Conservation (phyloP, 2,329 filamentous ascomycete genomes). For the Acephala macrosclerotiorum region DNA sequence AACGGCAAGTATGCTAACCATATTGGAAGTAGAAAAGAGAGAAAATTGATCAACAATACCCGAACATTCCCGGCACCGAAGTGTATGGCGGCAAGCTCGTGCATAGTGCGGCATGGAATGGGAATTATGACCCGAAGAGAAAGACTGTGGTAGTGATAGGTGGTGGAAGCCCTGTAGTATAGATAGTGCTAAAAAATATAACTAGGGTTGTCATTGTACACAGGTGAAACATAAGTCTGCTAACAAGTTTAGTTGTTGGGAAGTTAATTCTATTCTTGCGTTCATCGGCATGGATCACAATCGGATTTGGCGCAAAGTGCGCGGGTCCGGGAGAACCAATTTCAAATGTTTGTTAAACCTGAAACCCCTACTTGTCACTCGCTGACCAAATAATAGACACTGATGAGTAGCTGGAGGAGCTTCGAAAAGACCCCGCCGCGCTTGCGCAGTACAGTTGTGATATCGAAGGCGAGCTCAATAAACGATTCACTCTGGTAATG, state of each 20-base stretch:
- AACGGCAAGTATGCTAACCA: too few species aligned
- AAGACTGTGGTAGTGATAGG: slow-evolving; percentile 48
- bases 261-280: slow-evolving; percentile 63
- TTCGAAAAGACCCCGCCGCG: slow-evolving; percentile 34
- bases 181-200: slow-evolving; percentile 48
- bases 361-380: not conserved
- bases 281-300: slow-evolving; percentile 61
- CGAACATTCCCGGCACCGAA: slow-evolving; percentile 53
- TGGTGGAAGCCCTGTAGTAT: slow-evolving; percentile 48
- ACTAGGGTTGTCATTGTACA: slow-evolving; percentile 45
- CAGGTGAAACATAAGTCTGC: not conserved
- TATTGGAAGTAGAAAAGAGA: too few species aligned
- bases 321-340: slow-evolving; percentile 33
- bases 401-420: slow-evolving; percentile 31
- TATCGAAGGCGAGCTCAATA: slow-evolving; percentile 39
- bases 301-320: slow-evolving; percentile 38
- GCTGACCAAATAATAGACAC: slow-evolving; percentile 22
- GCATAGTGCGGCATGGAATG: slow-evolving; percentile 52
- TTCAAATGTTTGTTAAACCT: slow-evolving; percentile 22
- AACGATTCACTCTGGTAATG: slow-evolving; percentile 39
- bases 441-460: slow-evolving; percentile 29
- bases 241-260: slow-evolving; percentile 50
- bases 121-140: slow-evolving; percentile 46
- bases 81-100: slow-evolving; percentile 53
- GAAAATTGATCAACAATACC: too few species aligned